Conservation (phyloP, 352 stramenopile genomes). For the Blastocystis sp. region DNA sequence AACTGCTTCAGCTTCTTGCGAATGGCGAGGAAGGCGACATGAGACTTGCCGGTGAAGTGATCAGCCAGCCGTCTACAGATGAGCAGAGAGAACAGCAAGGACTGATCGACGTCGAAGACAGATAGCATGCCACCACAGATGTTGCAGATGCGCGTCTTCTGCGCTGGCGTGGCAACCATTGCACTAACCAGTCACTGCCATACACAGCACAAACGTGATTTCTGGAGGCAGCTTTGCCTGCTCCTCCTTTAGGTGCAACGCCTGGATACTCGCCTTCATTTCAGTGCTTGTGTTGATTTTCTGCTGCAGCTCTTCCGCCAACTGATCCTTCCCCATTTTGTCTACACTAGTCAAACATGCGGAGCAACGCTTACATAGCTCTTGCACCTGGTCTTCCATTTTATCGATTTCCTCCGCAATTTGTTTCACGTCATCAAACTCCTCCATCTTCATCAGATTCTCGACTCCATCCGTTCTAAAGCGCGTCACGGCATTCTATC, state of each 20-base stretch:
- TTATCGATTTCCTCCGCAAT: slow-evolving; percentile 36
- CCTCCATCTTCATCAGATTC: slow-evolving; percentile 72
- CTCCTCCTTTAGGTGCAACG: slow-evolving; percentile 51
- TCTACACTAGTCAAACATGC: slow-evolving; percentile 7
- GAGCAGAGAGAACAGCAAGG: neutral
- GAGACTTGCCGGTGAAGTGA: slow-evolving; percentile 66
- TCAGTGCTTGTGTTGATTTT: slow-evolving; percentile 23
- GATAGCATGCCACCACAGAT: slow-evolving; percentile 71
- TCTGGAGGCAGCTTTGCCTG: slow-evolving; percentile 26
- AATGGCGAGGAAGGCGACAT: slow-evolving; percentile 68
- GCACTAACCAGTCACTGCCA: slow-evolving; percentile 31
- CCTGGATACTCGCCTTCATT: slow-evolving; percentile 55
- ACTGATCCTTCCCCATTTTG: slow-evolving; percentile 59
- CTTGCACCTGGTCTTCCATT: slow-evolving; percentile 44
- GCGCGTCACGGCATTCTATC: slow-evolving; percentile 70
- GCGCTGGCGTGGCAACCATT: slow-evolving; percentile 32
- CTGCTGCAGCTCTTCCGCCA: slow-evolving; percentile 16
- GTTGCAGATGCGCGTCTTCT: slow-evolving; percentile 70
- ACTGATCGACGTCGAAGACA: slow-evolving; percentile 70
- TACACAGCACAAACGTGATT: slow-evolving; percentile 7
- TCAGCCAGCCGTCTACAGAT: slow-evolving; percentile 45
- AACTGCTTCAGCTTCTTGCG: slow-evolving; percentile 70
- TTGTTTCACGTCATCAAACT: slow-evolving; percentile 59
- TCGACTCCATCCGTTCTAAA: slow-evolving; percentile 53
- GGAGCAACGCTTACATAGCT: slow-evolving; percentile 18